These are phyloP conservation scores for Ceratobasidium sp. DNA, from an alignment of 1,284 basidiomycete genomes.

Conservation along the genomic window DNA sequence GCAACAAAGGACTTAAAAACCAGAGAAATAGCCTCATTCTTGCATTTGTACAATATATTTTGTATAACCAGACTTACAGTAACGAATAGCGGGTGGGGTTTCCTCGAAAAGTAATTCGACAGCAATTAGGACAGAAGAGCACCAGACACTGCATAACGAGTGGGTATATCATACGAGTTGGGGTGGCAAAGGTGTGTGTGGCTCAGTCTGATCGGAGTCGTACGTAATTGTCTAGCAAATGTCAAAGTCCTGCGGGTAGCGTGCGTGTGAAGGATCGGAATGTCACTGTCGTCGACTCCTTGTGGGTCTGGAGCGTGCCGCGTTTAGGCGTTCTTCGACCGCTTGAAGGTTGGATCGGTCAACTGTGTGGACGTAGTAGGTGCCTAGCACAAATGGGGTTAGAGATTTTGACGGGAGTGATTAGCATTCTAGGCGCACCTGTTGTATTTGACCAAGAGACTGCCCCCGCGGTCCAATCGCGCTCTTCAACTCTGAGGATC, in stretches of 20 bases:
- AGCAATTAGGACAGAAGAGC: conserved; percentile 17
- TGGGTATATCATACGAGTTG: conserved; percentile 16
- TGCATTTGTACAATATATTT: too few species aligned
- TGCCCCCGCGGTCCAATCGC: conserved; percentile 43
- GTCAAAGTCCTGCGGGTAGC: conserved; percentile 16
- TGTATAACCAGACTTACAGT: not conserved
- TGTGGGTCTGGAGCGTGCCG: conserved; percentile 42
- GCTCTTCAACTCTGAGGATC: conserved; percentile 48
- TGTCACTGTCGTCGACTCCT: conserved; percentile 37
- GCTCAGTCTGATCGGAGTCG: not conserved
- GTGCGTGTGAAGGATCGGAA: conserved; percentile 18
- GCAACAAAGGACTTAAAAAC: too few species aligned
- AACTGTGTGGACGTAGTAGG: conserved; percentile 48
- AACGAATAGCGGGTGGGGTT: not conserved
- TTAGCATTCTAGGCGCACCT: conserved; percentile 7
- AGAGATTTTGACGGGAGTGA: conserved; percentile 1
- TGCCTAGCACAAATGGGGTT: conserved; percentile 34
- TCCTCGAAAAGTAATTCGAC: conserved; percentile 10
- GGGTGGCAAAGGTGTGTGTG: conserved; percentile 23
- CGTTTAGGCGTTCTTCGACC: conserved; percentile 40
- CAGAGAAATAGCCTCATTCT: too few species aligned
- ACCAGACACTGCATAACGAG: conserved; percentile 15
- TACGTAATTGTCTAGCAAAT: conserved; percentile 24
- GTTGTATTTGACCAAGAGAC: conserved; percentile 47
- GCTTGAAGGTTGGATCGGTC: conserved; percentile 45